These are phyloP conservation scores for Eutrema heterophyllum DNA, from an alignment of 345 rosid genomes.

Conservation along the genomic window DNA sequence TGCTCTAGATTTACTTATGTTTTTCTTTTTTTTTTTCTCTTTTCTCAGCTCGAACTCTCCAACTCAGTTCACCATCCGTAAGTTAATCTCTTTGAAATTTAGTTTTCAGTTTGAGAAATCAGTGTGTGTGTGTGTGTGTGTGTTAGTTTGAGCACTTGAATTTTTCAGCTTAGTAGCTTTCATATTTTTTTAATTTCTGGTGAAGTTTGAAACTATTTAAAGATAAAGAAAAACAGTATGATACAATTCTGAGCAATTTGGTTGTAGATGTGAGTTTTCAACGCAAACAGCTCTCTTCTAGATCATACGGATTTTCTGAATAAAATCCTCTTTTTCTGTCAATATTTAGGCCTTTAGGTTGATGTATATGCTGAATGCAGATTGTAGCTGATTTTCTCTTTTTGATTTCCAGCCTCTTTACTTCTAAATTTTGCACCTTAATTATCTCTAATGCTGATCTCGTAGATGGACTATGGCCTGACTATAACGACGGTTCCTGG, in stretches of 20 bases:
- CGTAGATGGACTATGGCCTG: slow-evolving; percentile 96
- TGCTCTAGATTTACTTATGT: slow-evolving; percentile 2
- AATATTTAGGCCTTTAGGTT: not conserved
- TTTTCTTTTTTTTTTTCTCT: not conserved
- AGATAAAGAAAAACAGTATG: not conserved
- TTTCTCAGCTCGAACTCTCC: slow-evolving; percentile 57
- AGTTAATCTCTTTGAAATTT: slow-evolving; percentile 33
- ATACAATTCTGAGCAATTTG: not conserved
- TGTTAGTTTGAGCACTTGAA: not conserved
- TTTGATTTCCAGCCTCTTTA: not conserved
- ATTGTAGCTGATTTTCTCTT: not conserved
- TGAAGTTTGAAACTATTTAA: not conserved
- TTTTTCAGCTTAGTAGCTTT: not conserved
- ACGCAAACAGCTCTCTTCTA: not conserved
- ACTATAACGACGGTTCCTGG: slow-evolving; percentile 91
- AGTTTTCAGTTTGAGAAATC: not conserved
- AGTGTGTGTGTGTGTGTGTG: not conserved
- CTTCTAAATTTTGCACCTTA: not conserved
- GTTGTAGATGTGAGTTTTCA: not conserved
- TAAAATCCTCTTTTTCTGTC: not conserved
- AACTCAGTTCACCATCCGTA: slow-evolving; percentile 85
- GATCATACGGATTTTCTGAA: not conserved
- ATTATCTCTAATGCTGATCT: not conserved
- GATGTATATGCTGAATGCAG: not conserved
- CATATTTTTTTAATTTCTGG: not conserved